phyloP scores from a whole-genome alignment of 2,329 filamentous ascomycete species.

The Ilyonectria robusta region DNA sequence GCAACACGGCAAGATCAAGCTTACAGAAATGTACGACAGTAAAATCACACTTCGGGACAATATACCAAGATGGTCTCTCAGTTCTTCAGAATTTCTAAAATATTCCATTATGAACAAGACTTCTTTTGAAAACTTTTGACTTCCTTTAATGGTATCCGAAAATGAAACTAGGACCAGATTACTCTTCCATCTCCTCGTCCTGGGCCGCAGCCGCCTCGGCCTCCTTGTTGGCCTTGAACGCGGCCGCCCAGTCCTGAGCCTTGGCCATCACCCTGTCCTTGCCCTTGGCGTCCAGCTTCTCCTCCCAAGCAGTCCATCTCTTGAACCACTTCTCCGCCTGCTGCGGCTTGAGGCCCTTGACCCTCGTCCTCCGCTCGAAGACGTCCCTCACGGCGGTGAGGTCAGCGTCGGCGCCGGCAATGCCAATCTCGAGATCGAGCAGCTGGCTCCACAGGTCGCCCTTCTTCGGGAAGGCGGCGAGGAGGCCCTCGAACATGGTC shows the following conservation, averaged over 20 bases:
- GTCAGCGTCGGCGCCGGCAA: constrained; percentile 67
- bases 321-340: constrained; percentile 92
- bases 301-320: constrained; percentile 92
- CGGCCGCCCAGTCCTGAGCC: constrained; percentile 78
- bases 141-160: constrained; percentile 45
- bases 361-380: constrained; percentile 83
- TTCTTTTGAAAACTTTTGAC: constrained; percentile 40
- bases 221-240: constrained; percentile 62
- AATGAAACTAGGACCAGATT: constrained; percentile 34
- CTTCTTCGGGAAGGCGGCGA: constrained; percentile 89
- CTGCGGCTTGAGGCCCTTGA: constrained; percentile 82
- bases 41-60: neutral
- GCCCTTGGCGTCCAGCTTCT: constrained; percentile 76
- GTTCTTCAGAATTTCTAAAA: constrained; percentile 18
- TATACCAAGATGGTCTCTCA: neutral
- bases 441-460: constrained; percentile 95
- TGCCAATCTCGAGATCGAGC: constrained; percentile 84
- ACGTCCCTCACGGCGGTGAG: constrained; percentile 76
- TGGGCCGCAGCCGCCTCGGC: constrained; percentile 50
- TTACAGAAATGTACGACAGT: neutral
- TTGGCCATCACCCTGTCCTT: constrained; percentile 79
- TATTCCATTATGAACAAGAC: constrained; percentile 9
- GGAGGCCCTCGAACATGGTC: constrained; percentile 92
- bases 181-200: constrained; percentile 56
- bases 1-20: neutral